These are phyloP conservation scores for Yarrowia sp. DNA, from an alignment of 805 yeast genomes.

Conservation along the genomic window DNA sequence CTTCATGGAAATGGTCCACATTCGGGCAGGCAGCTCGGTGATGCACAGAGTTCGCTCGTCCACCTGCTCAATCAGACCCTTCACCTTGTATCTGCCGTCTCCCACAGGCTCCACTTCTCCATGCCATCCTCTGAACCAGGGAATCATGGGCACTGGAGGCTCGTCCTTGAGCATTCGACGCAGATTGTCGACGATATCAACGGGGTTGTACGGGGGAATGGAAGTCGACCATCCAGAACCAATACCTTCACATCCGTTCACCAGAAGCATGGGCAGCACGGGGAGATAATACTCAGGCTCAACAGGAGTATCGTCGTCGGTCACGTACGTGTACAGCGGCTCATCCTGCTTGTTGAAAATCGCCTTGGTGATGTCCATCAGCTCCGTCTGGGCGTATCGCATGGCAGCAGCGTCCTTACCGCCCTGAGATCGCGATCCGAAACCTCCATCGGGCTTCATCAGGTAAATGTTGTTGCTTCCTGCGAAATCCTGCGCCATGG, in stretches of 20 bases:
- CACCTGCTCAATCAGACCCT: conserved; percentile 80
- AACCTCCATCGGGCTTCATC: conserved; percentile 89
- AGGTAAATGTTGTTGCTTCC: conserved; percentile 90
- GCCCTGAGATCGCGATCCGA: conserved; percentile 95
- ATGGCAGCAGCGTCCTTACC: conserved; percentile 99
- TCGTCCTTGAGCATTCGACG: conserved; percentile 75
- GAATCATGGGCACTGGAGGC: conserved; percentile 73
- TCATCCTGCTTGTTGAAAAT: conserved; percentile 83
- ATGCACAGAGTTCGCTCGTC: conserved; percentile 84
- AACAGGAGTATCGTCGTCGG: conserved; percentile 91
- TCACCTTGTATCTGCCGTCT: conserved; percentile 73
- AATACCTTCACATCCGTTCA: conserved; percentile 96
- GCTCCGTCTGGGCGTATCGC: conserved; percentile 91
- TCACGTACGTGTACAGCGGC: conserved; percentile 75
- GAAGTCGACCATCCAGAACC: conserved; percentile 99
- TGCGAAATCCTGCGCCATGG: conserved; percentile 92
- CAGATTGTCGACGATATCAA: conserved; percentile 77
- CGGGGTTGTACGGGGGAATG: conserved; percentile 89
- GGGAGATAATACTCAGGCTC: conserved; percentile 98
- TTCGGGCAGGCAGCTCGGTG: conserved; percentile 88
- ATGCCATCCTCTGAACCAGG: conserved; percentile 97
- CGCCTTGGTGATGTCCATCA: conserved; percentile 74
- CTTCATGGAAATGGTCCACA: conserved; percentile 92
- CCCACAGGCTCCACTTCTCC: conserved; percentile 71
- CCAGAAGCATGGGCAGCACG: conserved; percentile 90